phyloP scores from a whole-genome alignment of 495 filamentous ascomycete genomes.

The Penicillium pulvis region DNA sequence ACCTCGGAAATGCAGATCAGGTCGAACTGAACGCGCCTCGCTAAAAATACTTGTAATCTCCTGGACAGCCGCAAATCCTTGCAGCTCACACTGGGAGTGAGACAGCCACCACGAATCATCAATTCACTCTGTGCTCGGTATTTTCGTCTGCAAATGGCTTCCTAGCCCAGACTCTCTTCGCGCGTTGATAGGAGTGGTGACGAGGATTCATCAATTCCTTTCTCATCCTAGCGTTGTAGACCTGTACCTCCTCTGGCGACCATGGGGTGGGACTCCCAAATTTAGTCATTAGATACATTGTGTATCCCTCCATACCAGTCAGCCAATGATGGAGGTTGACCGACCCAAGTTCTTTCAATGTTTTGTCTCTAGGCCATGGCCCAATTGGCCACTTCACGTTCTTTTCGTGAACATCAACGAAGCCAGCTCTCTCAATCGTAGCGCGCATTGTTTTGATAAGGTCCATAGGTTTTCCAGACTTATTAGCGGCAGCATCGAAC shows the following conservation, averaged over 20 bases:
- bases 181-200: slow-evolving; percentile 23
- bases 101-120: no score
- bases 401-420: slow-evolving; percentile 9
- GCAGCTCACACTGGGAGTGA: no score
- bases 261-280: slow-evolving; percentile 4
- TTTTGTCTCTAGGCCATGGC: slow-evolving; percentile 5
- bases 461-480: not conserved
- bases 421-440: not conserved
- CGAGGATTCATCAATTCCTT: slow-evolving; percentile 26
- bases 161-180: slow-evolving; percentile 1
- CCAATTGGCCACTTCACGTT: slow-evolving; percentile 8
- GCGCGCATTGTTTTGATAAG: not conserved
- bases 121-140: not conserved
- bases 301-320: slow-evolving; percentile 8
- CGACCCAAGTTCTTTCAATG: slow-evolving; percentile 1
- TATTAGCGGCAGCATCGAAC: slow-evolving; percentile 5
- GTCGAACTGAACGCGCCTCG: no score
- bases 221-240: slow-evolving; percentile 24
- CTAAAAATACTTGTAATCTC: no score
- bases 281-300: slow-evolving; percentile 6
- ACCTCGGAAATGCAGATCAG: no score
- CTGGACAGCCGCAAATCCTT: no score
- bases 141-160: not conserved
- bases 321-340: slow-evolving; percentile 7
- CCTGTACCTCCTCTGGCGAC: slow-evolving; percentile 21